A percentile compares a stretch with the other conserved stretches of the same genome.
Conservation (phyloP, 805 yeast species). For the Kodamaea fukazawae region DNA sequence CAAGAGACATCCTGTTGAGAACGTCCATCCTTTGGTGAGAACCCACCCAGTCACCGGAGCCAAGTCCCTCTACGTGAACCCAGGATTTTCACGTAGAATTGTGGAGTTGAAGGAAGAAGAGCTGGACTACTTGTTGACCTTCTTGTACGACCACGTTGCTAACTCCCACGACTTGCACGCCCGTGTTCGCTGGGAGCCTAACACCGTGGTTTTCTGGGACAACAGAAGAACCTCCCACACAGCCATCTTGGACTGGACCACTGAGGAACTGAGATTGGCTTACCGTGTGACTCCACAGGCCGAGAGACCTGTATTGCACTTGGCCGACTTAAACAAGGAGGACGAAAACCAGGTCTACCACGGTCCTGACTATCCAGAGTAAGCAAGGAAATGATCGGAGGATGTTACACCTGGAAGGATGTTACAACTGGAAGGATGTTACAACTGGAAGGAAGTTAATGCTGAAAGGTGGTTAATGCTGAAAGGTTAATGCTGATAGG, state of each 20-base stretch:
- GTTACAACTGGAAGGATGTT: too few relatives aligned
- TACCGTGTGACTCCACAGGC: slow-evolving; percentile 40
- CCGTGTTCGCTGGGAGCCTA: slow-evolving; percentile 36
- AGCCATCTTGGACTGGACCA: slow-evolving; percentile 37
- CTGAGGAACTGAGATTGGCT: slow-evolving; percentile 30
- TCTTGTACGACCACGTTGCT: slow-evolving; percentile 33
- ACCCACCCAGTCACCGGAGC: slow-evolving; percentile 39
- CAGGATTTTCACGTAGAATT: slow-evolving; percentile 33
- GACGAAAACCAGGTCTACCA: slow-evolving; percentile 17
- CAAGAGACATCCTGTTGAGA: slow-evolving; percentile 35
- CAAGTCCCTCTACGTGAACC: slow-evolving; percentile 35
- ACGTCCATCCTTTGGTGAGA: slow-evolving; percentile 40
- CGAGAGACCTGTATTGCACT: slow-evolving; percentile 33
- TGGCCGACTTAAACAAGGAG: slow-evolving; percentile 20
- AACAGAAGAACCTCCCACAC: slow-evolving; percentile 37
- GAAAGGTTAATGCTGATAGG: too few relatives aligned
- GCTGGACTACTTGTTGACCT: slow-evolving; percentile 31
- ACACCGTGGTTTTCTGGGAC: slow-evolving; percentile 40
- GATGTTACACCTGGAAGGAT: too few relatives aligned
- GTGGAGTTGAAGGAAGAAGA: slow-evolving; percentile 40
- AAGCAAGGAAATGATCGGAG: too few relatives aligned
- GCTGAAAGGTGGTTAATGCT: too few relatives aligned
- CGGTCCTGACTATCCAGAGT: slow-evolving; percentile 4
- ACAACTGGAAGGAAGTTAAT: too few relatives aligned
- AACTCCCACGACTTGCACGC: slow-evolving; percentile 37